phyloP scores from a whole-genome alignment of 2,329 filamentous ascomycete genomes.

The Curvularia hawaiiensis region DNA sequence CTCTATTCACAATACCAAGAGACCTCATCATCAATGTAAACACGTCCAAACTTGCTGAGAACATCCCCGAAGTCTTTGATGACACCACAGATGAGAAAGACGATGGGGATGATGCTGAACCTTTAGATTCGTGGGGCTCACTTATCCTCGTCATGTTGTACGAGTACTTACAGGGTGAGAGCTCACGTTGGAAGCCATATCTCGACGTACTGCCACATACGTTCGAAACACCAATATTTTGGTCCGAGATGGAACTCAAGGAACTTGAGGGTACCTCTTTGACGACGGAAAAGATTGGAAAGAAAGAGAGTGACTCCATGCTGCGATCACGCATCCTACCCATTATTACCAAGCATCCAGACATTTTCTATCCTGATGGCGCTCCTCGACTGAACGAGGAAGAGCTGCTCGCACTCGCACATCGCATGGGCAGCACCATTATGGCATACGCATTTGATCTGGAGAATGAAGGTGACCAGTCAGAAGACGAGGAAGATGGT shows the following conservation, averaged over 20 bases:
- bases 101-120: conserved; percentile 19
- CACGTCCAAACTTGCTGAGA: conserved; percentile 24
- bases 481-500: conserved; percentile 30
- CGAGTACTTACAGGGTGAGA: conserved; percentile 27
- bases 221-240: conserved; percentile 34
- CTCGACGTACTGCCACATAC: conserved; percentile 24
- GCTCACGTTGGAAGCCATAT: conserved; percentile 32
- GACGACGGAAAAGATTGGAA: conserved; percentile 30
- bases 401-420: conserved; percentile 27
- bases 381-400: conserved; percentile 5
- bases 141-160: conserved; percentile 30
- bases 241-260: conserved; percentile 24
- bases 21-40: conserved; percentile 28
- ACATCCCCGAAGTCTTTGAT: conserved; percentile 25
- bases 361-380: conserved; percentile 18
- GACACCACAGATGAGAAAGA: conserved; percentile 13
- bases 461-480: conserved; percentile 23
- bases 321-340: conserved; percentile 22
- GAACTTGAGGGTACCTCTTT: conserved; percentile 28
- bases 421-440: conserved; percentile 29
- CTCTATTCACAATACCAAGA: conserved; percentile 28
- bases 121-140: conserved; percentile 28
- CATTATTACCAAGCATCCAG: conserved; percentile 16
- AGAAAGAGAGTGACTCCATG: conserved; percentile 26
- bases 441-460: conserved; percentile 35